These are phyloP conservation scores for Trichoderma aggressivum DNA, from an alignment of 2,329 filamentous ascomycete species.

Conservation along the genomic window DNA sequence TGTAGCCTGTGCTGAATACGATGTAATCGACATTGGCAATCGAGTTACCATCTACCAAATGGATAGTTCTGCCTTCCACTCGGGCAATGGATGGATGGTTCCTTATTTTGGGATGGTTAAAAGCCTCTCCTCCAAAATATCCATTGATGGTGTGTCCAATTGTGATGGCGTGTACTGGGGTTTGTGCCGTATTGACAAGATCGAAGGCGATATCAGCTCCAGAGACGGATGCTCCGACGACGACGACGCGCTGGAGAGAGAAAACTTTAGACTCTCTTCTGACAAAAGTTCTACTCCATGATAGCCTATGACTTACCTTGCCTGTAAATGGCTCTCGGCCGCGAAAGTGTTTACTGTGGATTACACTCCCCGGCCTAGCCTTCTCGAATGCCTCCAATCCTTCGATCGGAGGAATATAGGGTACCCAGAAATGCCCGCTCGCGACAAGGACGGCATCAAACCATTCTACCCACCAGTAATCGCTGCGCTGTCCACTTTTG, in stretches of 20 bases:
- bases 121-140: constrained; percentile 58
- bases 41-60: constrained; percentile 54
- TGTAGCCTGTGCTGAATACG: constrained; percentile 65
- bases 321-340: constrained; percentile 42
- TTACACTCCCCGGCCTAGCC: constrained; percentile 45
- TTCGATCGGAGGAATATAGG: constrained; percentile 50
- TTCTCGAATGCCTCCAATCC: constrained; percentile 48
- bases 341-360: constrained; percentile 55
- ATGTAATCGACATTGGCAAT: constrained; percentile 56
- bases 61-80: constrained; percentile 46
- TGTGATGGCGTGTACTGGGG: constrained; percentile 50
- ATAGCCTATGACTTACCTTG: constrained; percentile 38
- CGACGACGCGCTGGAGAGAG: constrained; percentile 48
- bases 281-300: not conserved
- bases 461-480: constrained; percentile 61
- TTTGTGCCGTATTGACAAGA: constrained; percentile 42
- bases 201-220: constrained; percentile 60
- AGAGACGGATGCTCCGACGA: constrained; percentile 63
- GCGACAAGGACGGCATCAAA: constrained; percentile 62
- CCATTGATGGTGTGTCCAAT: constrained; percentile 47
- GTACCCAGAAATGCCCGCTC: constrained; percentile 58
- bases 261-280: not conserved
- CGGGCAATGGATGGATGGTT: constrained; percentile 46
- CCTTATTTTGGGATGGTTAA: constrained; percentile 54
- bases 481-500: constrained; percentile 35